Percentiles rank a stretch among this genome's conserved stretches.
phyloP scores from a whole-genome alignment of 257 asterid genomes.

The Rauvolfia tetraphylla region DNA sequence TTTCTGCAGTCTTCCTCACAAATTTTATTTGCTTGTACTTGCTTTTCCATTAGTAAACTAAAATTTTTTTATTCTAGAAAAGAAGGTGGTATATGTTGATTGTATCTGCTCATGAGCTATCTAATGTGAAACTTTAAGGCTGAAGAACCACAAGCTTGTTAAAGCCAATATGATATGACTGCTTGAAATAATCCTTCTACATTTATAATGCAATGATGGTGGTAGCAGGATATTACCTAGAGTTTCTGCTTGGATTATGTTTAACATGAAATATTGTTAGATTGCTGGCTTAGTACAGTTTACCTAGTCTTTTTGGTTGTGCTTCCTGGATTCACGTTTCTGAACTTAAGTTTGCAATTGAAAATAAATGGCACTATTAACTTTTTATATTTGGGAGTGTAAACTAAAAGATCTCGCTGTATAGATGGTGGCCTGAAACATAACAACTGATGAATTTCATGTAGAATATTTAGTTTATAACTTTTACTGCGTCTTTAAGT shows the following conservation, averaged over 20 bases:
- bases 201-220: background rate
- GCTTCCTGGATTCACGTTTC: no score
- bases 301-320: background rate
- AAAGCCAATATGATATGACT: background rate
- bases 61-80: background rate
- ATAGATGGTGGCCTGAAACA: background rate
- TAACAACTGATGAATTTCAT: background rate
- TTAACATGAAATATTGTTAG: background rate
- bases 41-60: background rate
- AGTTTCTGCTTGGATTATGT: background rate
- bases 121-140: background rate
- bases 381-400: background rate
- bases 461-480: background rate
- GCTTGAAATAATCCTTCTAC: background rate
- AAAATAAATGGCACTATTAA: background rate
- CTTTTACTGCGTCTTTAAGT: background rate
- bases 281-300: no score
- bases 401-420: background rate
- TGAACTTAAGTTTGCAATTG: no score
- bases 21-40: background rate
- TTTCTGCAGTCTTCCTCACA: background rate
- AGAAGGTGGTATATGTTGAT: no score
- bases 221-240: no score
- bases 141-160: background rate
- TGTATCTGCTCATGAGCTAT: background rate